Evolutionary conservation across 2,329 filamentous ascomycete species (phyloP).

Genomic region (Colletotrichum sidae): DNA sequence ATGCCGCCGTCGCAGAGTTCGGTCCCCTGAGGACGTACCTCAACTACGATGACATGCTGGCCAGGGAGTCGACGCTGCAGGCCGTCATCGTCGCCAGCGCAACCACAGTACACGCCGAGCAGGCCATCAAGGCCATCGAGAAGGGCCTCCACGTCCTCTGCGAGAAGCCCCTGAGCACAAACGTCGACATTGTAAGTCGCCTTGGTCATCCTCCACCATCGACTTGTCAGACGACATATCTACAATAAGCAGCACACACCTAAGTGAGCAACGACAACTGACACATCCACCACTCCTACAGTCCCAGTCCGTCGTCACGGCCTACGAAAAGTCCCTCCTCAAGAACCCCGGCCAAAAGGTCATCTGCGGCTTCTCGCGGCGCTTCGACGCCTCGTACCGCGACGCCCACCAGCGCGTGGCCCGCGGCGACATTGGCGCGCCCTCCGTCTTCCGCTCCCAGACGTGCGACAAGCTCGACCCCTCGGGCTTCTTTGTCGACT

Average conservation of each 20-base stretch:
- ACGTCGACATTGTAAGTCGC: conserved; percentile 65
- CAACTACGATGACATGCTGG: conserved; percentile 28
- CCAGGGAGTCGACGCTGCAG: conserved; percentile 39
- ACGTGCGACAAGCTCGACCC: conserved; percentile 76
- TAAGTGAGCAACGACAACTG: not conserved
- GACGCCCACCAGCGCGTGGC: conserved; percentile 66
- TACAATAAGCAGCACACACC: no score
- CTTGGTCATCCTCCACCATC: not conserved
- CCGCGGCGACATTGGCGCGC: conserved; percentile 67
- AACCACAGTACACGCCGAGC: conserved; percentile 67
- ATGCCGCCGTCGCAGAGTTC: conserved; percentile 29
- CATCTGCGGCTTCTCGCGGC: conserved; percentile 56
- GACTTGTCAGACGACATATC: not conserved
- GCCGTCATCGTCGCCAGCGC: conserved; percentile 55
- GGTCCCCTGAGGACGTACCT: conserved; percentile 24
- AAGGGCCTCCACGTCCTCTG: conserved; percentile 67
- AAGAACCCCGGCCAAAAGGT: conserved; percentile 70
- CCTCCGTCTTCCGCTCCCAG: conserved; percentile 72
- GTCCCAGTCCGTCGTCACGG: conserved; percentile 70
- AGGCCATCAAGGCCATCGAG: conserved; percentile 67
- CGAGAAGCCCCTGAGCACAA: conserved; percentile 70
- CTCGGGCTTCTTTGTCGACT: conserved; percentile 75
- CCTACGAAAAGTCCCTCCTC: conserved; percentile 53
- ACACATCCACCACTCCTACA: conserved; percentile 41
- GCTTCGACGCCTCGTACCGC: conserved; percentile 74